A percentile compares a stretch with the other conserved stretches of the same genome.
Conservation (phyloP, 2,329 filamentous ascomycete genomes). For the Kalaharituber pfeilii region DNA sequence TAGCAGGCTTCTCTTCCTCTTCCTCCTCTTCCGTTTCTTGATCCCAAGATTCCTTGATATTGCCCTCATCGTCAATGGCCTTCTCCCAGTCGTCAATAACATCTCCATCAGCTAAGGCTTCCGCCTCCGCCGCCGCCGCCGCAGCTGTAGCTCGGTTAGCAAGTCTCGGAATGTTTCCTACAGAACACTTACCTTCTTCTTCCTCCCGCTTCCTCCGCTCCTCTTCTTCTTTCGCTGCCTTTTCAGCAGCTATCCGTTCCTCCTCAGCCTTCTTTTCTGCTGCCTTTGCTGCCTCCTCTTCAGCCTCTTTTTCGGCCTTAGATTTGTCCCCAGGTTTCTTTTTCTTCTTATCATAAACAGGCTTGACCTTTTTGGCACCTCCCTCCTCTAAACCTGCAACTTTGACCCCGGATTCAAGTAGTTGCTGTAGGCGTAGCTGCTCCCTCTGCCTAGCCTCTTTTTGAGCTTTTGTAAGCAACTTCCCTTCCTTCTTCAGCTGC, state of each 20-base stretch:
- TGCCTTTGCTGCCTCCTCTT: slow-evolving; percentile 27
- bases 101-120: slow-evolving; percentile 46
- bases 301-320: slow-evolving; percentile 47
- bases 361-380: slow-evolving; percentile 50
- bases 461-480: slow-evolving; percentile 71
- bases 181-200: slow-evolving; percentile 45
- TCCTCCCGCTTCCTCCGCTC: slow-evolving; percentile 53
- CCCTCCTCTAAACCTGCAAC: slow-evolving; percentile 37
- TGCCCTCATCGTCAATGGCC: slow-evolving; percentile 54
- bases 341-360: slow-evolving; percentile 48
- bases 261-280: slow-evolving; percentile 37
- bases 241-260: slow-evolving; percentile 31
- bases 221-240: slow-evolving; percentile 37
- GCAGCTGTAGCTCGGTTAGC: slow-evolving; percentile 46
- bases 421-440: slow-evolving; percentile 66
- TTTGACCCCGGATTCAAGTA: slow-evolving; percentile 60
- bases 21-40: slow-evolving; percentile 55
- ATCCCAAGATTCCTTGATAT: slow-evolving; percentile 87
- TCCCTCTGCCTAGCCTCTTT: slow-evolving; percentile 64
- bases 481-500: slow-evolving; percentile 74
- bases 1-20: slow-evolving; percentile 28
- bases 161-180: slow-evolving; percentile 44
- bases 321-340: slow-evolving; percentile 54
- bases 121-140: slow-evolving; percentile 38
- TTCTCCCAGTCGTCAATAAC: slow-evolving; percentile 67